Evolutionary conservation across 106 monocot genomes (phyloP).

Genomic region (Dioscorea zingiberensis): DNA sequence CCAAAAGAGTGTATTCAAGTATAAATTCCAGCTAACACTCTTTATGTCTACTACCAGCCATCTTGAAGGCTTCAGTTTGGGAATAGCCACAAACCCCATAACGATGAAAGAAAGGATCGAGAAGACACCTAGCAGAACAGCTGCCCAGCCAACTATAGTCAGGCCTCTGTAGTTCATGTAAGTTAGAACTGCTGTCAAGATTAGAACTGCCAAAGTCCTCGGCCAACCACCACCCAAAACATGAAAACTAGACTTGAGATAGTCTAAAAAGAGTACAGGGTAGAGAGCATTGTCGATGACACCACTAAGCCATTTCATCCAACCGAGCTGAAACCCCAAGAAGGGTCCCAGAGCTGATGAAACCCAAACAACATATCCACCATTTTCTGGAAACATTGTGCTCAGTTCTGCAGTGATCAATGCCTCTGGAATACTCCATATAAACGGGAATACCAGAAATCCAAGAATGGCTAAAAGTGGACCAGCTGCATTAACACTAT

Average conservation of each 20-base stretch:
- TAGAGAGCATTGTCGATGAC: constrained; percentile 79
- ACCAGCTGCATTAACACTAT: constrained; percentile 63
- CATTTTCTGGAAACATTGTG: constrained; percentile 77
- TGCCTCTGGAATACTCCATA: constrained; percentile 85
- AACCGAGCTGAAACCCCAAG: constrained; percentile 78
- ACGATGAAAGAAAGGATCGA: constrained; percentile 55
- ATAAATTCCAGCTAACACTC: constrained; percentile 49
- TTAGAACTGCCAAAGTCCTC: constrained; percentile 32
- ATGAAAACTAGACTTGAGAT: constrained; percentile 55
- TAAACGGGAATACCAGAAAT: constrained; percentile 57
- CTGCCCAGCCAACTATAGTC: constrained; percentile 64
- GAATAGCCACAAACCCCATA: constrained; percentile 52
- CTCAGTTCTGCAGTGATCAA: constrained; percentile 69
- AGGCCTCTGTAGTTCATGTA: constrained; percentile 68
- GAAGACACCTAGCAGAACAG: constrained; percentile 53
- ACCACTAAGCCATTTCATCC: constrained; percentile 84
- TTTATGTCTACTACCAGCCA: constrained; percentile 33
- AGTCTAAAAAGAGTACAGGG: constrained; percentile 66
- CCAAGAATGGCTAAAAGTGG: constrained; percentile 58
- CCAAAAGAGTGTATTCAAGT: constrained; percentile 74
- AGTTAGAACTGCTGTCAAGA: constrained; percentile 41
- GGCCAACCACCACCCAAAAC: constrained; percentile 37
- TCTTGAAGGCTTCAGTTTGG: constrained; percentile 32
- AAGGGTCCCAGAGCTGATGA: constrained; percentile 54
- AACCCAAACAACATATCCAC: constrained; percentile 78